Evolutionary conservation across 176 grass and related monocot genomes (phyloP), one percentile per base, ranked within the genome.

Genomic region (Triticum monococcum): DNA sequence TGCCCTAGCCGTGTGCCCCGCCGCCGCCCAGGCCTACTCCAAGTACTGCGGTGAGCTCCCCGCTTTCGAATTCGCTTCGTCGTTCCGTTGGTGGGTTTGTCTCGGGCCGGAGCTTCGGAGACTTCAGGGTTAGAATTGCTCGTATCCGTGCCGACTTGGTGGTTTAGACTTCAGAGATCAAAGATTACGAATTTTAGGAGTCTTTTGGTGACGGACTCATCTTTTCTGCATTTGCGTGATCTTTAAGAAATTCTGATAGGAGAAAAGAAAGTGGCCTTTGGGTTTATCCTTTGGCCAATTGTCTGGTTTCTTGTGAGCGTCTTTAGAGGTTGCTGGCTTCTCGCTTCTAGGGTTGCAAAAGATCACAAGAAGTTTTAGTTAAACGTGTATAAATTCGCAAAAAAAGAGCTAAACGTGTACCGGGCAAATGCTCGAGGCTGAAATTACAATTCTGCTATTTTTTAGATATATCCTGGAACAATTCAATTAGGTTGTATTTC

Each of bases 11-110:
- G 64, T 81, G 52, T 92, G 81, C 74, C 84, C 89, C 35, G 87
- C 91, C 65, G 95, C 91, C 79, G 86, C 91, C 65, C 86, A 96
- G 73, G 72, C 87, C 87, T 99, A 92, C 80, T 37, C 52, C 62
- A 94, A 83, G 79, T 99, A 96, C 89, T 93, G 88, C 80, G 88
- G 97, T 99, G 84, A 91, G 97, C 77, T 89, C 64, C 52, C 61
- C 25, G 50, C 40, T 56, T 28, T 54, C 13, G 33, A 67, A 80
- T 83, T 66, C 20, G 60, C 37, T 79, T 59, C 8, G 9, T 28
- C 13, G 18, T 71, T 28, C 71, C 48, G 1, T n/a, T 32, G 28
- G 5, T 12, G 26, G 9, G 30, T 16, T 70, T 46, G 13, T 7
- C 22, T 78, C 40, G 30, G 80, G 26, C 30, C 13, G 14, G 3